Evolutionary conservation across 179 eudicot genomes (phyloP).

Genomic region (Sideroxylon spinosum): DNA sequence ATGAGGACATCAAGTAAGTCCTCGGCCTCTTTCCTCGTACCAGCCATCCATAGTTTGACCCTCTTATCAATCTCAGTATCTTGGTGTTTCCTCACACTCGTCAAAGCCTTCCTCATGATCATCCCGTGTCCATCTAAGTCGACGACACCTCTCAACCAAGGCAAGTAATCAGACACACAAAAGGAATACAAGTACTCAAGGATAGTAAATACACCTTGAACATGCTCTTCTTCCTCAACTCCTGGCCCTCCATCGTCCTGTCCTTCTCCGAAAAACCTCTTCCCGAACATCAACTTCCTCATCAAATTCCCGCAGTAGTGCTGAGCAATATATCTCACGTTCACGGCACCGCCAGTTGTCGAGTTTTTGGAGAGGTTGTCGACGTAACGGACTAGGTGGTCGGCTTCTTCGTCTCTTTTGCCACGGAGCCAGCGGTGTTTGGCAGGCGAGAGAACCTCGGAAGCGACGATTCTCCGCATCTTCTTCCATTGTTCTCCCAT

Average conservation of each 20-base stretch:
- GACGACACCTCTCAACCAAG: too few relatives aligned
- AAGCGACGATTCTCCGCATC: constrained; percentile 27
- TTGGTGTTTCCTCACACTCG: too few relatives aligned
- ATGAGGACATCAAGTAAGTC: too few relatives aligned
- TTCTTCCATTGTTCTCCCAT: constrained; percentile 41
- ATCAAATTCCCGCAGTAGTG: background rate
- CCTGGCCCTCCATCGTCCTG: background rate
- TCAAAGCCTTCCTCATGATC: too few relatives aligned
- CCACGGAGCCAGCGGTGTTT: constrained; percentile 20
- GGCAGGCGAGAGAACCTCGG: constrained; percentile 19
- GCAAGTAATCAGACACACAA: background rate
- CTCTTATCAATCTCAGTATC: too few relatives aligned
- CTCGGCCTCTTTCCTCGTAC: too few relatives aligned
- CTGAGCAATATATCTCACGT: background rate
- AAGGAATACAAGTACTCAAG: background rate
- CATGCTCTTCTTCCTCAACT: background rate
- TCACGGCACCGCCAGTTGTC: background rate
- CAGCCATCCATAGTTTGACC: too few relatives aligned
- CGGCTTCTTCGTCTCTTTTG: constrained; percentile 32
- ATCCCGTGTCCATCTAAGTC: too few relatives aligned
- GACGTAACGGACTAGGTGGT: constrained; percentile 27
- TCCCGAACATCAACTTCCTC: background rate
- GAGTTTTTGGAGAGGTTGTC: constrained; percentile 14
- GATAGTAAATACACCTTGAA: background rate
- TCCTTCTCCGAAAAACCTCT: background rate